Base-by-base conservation (phyloP, 176 grass and related monocot species). In the Rhynchospora breviuscula region DNA sequence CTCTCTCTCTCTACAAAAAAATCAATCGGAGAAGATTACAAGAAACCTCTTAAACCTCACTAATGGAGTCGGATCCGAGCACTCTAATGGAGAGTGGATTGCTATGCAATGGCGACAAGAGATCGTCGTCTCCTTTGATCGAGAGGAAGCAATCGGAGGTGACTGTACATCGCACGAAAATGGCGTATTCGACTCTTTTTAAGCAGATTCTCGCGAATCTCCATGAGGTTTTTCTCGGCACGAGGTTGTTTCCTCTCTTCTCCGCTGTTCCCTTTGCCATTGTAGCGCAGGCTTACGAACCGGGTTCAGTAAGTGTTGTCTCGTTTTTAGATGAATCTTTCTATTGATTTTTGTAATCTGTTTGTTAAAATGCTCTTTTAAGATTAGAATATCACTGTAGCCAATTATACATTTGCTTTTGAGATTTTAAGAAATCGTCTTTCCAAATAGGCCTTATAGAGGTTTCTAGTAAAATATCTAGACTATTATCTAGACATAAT, bases 191-290 rank as follows among this genome's bases (percentile, higher is more conserved):
- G 14, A 49, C 18, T 63, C 44, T 22, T 31, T 43, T 43, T 57
- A 62, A 81, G 47, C 78, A 17, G 19, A 45, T n/a, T 59, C 65
- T 82, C 33, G 81, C 89, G 59, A 84, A 93, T 67, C 51, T 91
- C 59, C 77, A 76, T 54, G 89, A 89, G 81, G 87, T 93, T 53
- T 84, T 93, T 53, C 82, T 91, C 2, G 88, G 89, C n/a, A 89
- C 89, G 47, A 91, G 85, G 78, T 70, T 93, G 26, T 93, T 80
- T 85, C 91, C 91, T 51, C 91, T 93, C 78, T 93, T 91, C 82
- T n/a, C 51, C 33, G 87, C 86, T 80, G 87, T 89, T 23, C 87
- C 89, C 62, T 85, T 93, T 61, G 89, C 91, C 82, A 47, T 89
- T 49, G 89, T 71, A 53, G 91, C 87, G 15, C 61, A 89, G 22